Evolutionary conservation across 2,329 filamentous ascomycete genomes (phyloP).

Genomic region (Talaromyces sp.): DNA sequence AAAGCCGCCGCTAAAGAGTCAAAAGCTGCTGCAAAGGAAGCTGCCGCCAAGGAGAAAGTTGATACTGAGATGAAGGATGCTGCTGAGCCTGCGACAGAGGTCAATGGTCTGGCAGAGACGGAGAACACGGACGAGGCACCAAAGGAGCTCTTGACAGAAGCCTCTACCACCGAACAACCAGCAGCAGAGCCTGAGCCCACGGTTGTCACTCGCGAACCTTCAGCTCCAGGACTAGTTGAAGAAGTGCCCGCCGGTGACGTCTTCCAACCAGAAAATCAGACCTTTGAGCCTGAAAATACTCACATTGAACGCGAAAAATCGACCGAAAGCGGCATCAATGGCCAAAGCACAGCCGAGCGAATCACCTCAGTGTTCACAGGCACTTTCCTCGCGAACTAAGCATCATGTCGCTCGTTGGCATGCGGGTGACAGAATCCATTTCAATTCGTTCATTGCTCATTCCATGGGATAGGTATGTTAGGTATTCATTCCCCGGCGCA

Average conservation of each 20-base stretch:
- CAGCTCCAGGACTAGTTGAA: not conserved
- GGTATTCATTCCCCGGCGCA: not conserved
- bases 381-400: slow-evolving; percentile 1
- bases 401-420: not conserved
- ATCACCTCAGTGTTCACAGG: slow-evolving; percentile 8
- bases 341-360: slow-evolving; percentile 10
- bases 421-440: not conserved
- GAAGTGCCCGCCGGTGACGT: not conserved
- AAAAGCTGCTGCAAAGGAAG: slow-evolving; percentile 17
- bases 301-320: not conserved
- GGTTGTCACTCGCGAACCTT: not conserved
- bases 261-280: not conserved
- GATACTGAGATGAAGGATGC: slow-evolving; percentile 1
- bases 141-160: not conserved
- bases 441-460: not conserved
- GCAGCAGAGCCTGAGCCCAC: not conserved
- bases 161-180: not conserved
- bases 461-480: not conserved
- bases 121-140: not conserved
- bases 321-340: slow-evolving; percentile 5
- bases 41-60: not conserved
- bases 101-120: not conserved
- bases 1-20: slow-evolving; percentile 18
- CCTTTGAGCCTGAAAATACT: not conserved
- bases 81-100: not conserved